Conservation (phyloP, 208 protist species). For the Leishmania lainsoni region DNA sequence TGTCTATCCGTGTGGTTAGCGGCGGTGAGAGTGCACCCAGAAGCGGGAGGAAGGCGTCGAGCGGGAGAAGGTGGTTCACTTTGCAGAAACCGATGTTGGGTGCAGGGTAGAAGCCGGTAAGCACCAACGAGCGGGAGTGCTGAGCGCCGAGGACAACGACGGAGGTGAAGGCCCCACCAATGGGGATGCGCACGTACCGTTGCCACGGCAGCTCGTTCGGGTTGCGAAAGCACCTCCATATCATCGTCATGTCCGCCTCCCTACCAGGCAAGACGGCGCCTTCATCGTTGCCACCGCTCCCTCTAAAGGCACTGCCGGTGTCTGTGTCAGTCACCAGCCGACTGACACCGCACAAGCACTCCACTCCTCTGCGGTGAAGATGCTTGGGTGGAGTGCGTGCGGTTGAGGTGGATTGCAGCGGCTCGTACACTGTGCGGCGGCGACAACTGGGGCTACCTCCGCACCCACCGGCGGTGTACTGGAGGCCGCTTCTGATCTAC, state of each 20-base stretch:
- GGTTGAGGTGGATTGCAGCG: not conserved
- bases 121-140: slow-evolving; percentile 40
- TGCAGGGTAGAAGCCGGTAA: slow-evolving; percentile 50
- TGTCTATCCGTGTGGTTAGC: not conserved
- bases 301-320: not conserved
- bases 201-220: slow-evolving; percentile 37
- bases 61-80: slow-evolving; percentile 35
- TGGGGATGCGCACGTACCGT: slow-evolving; percentile 45
- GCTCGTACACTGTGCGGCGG: not conserved
- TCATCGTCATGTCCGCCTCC: not conserved
- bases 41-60: slow-evolving; percentile 25
- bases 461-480: not conserved
- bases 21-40: slow-evolving; percentile 15
- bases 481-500: not conserved
- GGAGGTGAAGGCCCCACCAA: slow-evolving; percentile 55
- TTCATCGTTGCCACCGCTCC: not conserved
- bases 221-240: slow-evolving; percentile 36
- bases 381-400: not conserved
- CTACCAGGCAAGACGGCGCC: not conserved
- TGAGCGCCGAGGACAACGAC: slow-evolving; percentile 32
- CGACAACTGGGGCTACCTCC: not conserved
- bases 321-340: not conserved
- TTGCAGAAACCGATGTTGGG: slow-evolving; percentile 56
- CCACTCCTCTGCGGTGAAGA: not conserved
- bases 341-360: not conserved